These are phyloP conservation scores for Suillus alpinus DNA, from an alignment of 768 basidiomycete species.

Conservation along the genomic window DNA sequence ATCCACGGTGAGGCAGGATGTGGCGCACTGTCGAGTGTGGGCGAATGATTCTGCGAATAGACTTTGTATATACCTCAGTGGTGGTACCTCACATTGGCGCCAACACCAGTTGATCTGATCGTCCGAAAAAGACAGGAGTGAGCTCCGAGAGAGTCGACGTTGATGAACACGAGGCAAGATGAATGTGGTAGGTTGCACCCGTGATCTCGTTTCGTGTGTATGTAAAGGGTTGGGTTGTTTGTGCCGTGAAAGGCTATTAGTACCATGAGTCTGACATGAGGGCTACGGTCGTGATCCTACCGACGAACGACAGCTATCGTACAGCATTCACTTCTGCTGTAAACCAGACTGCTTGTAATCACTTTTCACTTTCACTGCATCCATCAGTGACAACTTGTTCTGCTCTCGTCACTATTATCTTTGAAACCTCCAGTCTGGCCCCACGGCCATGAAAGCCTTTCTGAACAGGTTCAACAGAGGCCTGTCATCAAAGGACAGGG, in stretches of 20 bases:
- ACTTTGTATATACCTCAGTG: too few species aligned
- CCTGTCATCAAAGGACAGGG: conserved; percentile 48
- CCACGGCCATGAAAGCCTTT: conserved; percentile 73
- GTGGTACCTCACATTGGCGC: too few species aligned
- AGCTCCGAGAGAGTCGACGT: neutral
- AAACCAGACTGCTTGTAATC: conserved; percentile 3
- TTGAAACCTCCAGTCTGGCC: neutral
- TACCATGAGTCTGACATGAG: neutral
- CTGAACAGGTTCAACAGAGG: conserved; percentile 72
- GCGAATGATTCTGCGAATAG: too few species aligned
- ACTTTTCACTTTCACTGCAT: conserved; percentile 1
- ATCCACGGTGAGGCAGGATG: neutral
- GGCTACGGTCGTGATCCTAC: neutral
- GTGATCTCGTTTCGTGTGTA: neutral
- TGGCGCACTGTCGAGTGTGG: too few species aligned
- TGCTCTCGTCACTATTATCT: neutral
- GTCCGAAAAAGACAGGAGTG: neutral
- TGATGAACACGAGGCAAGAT: neutral
- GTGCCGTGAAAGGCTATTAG: neutral
- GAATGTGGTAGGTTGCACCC: neutral
- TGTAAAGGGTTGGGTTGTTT: conserved; percentile 1
- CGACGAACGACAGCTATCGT: neutral
- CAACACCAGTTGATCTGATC: too few species aligned
- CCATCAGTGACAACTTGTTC: neutral
- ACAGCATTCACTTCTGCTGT: neutral